Conservation (phyloP, 805 yeast genomes). For the Wickerhamiella galacta region DNA sequence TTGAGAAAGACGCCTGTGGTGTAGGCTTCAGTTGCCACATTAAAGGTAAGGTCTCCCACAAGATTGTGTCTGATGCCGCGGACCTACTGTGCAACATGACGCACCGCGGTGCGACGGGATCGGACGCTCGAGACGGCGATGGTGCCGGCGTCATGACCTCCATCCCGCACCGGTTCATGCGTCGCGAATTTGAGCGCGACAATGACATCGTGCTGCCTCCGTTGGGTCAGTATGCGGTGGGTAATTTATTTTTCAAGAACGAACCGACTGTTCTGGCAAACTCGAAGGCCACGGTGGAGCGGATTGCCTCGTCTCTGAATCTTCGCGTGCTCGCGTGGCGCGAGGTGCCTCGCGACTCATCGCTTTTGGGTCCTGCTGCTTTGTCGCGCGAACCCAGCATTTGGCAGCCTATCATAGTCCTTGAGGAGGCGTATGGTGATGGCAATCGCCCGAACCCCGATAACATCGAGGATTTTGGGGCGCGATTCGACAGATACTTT, state of each 20-base stretch:
- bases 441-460: constrained; percentile 19
- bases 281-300: constrained; percentile 63
- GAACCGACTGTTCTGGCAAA: constrained; percentile 51
- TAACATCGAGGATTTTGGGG: constrained; percentile 24
- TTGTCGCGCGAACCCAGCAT: constrained; percentile 81
- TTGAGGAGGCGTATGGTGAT: constrained; percentile 32
- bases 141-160: constrained; percentile 96
- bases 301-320: constrained; percentile 59
- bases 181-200: constrained; percentile 63
- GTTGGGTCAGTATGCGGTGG: constrained; percentile 82
- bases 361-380: constrained; percentile 89
- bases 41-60: constrained; percentile 75
- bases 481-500: constrained; percentile 44
- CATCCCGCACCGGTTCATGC: constrained; percentile 76
- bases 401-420: constrained; percentile 82
- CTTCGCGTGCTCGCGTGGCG: constrained; percentile 88
- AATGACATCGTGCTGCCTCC: constrained; percentile 54
- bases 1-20: constrained; percentile 95
- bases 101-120: constrained; percentile 95
- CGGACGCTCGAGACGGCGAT: constrained; percentile 93
- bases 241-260: constrained; percentile 85
- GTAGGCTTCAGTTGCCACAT: constrained; percentile 94
- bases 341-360: constrained; percentile 83
- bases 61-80: constrained; percentile 78
- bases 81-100: constrained; percentile 90